phyloP scores from a whole-genome alignment of 441 rosid genomes.

The Arabidopsis lyrata region DNA sequence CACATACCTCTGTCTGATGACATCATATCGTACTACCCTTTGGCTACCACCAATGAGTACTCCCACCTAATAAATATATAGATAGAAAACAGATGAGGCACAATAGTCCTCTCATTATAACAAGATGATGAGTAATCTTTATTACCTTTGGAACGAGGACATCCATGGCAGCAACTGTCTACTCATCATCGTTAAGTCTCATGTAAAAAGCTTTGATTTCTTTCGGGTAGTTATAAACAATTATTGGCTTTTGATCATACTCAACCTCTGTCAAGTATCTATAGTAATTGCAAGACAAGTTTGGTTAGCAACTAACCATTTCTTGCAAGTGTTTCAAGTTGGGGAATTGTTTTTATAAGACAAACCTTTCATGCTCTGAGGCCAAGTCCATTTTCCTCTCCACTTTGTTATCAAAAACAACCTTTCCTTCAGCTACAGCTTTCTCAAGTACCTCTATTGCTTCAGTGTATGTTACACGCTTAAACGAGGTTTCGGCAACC shows the following conservation, averaged over 20 bases:
- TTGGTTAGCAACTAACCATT: background rate
- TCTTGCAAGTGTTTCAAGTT: background rate
- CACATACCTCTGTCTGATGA: conserved; percentile 37
- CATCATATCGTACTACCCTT: conserved; percentile 46
- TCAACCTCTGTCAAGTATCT: conserved; percentile 89
- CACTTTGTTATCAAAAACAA: conserved; percentile 78
- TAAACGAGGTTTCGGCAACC: conserved; percentile 90
- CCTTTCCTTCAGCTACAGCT: conserved; percentile 74
- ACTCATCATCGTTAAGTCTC: conserved; percentile 87
- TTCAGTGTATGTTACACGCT: conserved; percentile 79
- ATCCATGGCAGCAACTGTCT: conserved; percentile 98
- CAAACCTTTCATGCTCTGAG: conserved; percentile 95
- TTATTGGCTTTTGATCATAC: conserved; percentile 79
- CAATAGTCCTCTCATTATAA: too few relatives aligned
- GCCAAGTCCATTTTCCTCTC: conserved; percentile 98
- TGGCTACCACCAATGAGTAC: conserved; percentile 51
- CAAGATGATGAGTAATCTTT: background rate
- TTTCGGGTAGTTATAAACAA: conserved; percentile 93
- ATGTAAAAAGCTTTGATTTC: conserved; percentile 96
- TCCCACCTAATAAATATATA: conserved; percentile 35
- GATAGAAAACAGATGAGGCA: background rate
- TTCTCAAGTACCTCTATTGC: conserved; percentile 74
- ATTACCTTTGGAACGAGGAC: conserved; percentile 94
- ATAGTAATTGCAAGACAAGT: conserved; percentile 22
- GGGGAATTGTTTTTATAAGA: background rate